Evolutionary conservation across 2,329 filamentous ascomycete species (phyloP).

Genomic region (Cladophialophora chaetospira): DNA sequence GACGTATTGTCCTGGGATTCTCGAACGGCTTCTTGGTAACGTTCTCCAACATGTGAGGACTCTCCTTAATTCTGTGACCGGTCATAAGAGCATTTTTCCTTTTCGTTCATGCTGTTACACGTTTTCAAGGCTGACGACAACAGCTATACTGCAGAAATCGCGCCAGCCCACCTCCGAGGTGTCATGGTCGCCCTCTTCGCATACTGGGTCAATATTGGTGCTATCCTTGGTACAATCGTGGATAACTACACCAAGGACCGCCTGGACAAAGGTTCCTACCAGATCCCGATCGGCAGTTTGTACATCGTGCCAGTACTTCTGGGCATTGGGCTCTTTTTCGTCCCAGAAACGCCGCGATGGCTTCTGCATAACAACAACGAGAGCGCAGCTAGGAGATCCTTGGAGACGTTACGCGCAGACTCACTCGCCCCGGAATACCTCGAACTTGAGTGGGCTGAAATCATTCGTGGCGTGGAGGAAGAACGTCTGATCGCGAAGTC

Average conservation of each 20-base stretch:
- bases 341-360: conserved; percentile 37
- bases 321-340: conserved; percentile 33
- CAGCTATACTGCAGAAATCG: conserved; percentile 54
- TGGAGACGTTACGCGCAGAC: conserved; percentile 9
- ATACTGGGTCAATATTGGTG: conserved; percentile 32
- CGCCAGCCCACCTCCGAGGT: conserved; percentile 52
- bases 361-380: conserved; percentile 33
- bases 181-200: conserved; percentile 52
- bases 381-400: conserved; percentile 9
- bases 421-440: conserved; percentile 14
- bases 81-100: no score
- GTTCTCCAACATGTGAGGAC: conserved; percentile 50
- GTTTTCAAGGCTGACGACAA: no score
- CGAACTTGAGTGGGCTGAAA: conserved; percentile 29
- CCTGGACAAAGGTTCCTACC: conserved; percentile 37
- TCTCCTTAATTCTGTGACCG: no score
- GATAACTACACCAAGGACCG: conserved; percentile 36
- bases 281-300: conserved; percentile 33
- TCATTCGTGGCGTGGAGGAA: conserved; percentile 25
- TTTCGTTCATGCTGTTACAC: no score
- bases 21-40: conserved; percentile 49
- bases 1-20: conserved; percentile 6
- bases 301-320: conserved; percentile 34
- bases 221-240: conserved; percentile 28
- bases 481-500: conserved; percentile 22